Evolutionary conservation across 495 filamentous ascomycete genomes (phyloP).

Genomic region (Penicillium macrosclerotiorum): DNA sequence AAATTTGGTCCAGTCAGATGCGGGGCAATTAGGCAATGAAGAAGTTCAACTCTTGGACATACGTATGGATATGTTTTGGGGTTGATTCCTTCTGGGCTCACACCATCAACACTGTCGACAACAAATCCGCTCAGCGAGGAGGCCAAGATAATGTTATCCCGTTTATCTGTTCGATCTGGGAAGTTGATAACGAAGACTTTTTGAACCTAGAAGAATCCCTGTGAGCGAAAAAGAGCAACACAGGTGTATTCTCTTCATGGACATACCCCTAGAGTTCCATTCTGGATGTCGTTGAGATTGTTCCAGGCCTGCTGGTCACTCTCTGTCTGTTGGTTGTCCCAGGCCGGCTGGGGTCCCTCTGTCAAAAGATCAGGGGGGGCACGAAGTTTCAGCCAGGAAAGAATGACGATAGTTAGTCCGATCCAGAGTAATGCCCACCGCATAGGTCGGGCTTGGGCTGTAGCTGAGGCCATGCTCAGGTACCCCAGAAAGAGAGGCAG

Average conservation of each 20-base stretch:
- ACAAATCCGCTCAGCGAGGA: slow-evolving; percentile 50
- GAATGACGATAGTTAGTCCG: no score
- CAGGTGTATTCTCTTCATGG: not conserved
- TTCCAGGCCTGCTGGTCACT: slow-evolving; percentile 2
- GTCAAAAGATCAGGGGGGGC: no score
- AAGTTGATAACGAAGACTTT: slow-evolving; percentile 60
- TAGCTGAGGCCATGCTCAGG: no score
- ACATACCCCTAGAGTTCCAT: slow-evolving; percentile 26
- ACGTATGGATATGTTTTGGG: slow-evolving; percentile 26
- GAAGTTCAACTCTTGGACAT: no score
- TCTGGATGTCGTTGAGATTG: slow-evolving; percentile 11
- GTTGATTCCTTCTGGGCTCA: slow-evolving; percentile 14
- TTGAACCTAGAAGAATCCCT: slow-evolving; percentile 48
- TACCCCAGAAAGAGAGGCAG: no score
- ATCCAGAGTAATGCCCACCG: no score
- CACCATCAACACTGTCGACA: slow-evolving; percentile 52
- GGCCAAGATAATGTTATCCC: slow-evolving; percentile 55
- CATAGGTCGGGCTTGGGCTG: no score
- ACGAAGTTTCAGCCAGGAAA: no score
- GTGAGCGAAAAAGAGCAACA: not conserved
- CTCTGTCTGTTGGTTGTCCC: no score
- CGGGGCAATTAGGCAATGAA: no score
- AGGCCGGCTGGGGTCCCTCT: no score
- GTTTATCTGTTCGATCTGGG: slow-evolving; percentile 55
- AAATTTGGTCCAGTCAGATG: no score